Conservation (phyloP, 2,329 filamentous ascomycete genomes). For the Pyricularia pennisetigena region DNA sequence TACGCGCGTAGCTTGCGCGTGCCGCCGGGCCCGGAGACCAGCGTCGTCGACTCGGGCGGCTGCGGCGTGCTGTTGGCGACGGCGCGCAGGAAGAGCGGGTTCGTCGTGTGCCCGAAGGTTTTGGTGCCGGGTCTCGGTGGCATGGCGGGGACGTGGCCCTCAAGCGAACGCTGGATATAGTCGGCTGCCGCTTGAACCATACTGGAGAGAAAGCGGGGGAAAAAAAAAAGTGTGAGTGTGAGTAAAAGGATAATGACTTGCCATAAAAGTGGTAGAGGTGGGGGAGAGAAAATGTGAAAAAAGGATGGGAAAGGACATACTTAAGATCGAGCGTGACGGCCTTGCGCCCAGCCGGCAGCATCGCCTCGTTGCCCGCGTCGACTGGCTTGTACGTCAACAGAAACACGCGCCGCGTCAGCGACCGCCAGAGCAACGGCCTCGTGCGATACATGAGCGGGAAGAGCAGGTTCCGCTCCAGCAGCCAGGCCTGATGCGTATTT, state of each 20-base stretch:
- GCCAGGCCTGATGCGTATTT: slow-evolving; percentile 56
- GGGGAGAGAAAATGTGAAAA: no score
- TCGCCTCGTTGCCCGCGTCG: slow-evolving; percentile 18
- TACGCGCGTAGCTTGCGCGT: slow-evolving; percentile 41
- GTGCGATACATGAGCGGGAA: slow-evolving; percentile 68
- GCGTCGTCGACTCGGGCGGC: slow-evolving; percentile 20
- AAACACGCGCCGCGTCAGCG: slow-evolving; percentile 69
- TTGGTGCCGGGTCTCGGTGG: neutral
- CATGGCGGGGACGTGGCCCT: slow-evolving; percentile 40
- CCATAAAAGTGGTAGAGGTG: neutral
- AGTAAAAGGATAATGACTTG: slow-evolving; percentile 4
- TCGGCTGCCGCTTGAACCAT: slow-evolving; percentile 23
- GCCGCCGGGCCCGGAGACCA: slow-evolving; percentile 37
- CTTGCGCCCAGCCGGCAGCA: slow-evolving; percentile 37
- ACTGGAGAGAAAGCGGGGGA: slow-evolving; percentile 46
- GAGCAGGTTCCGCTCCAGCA: slow-evolving; percentile 65
- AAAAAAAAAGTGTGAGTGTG: neutral
- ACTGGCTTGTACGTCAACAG: slow-evolving; percentile 61
- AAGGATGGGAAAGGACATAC: neutral
- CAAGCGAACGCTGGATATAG: slow-evolving; percentile 36
- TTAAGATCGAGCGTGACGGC: slow-evolving; percentile 65
- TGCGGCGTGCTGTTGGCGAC: slow-evolving; percentile 29
- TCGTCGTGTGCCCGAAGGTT: slow-evolving; percentile 11
- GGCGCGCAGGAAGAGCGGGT: slow-evolving; percentile 40
- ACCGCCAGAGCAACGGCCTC: slow-evolving; percentile 76